Evolutionary conservation across 805 yeast genomes (phyloP).

Genomic region (Candida odintsovae): DNA sequence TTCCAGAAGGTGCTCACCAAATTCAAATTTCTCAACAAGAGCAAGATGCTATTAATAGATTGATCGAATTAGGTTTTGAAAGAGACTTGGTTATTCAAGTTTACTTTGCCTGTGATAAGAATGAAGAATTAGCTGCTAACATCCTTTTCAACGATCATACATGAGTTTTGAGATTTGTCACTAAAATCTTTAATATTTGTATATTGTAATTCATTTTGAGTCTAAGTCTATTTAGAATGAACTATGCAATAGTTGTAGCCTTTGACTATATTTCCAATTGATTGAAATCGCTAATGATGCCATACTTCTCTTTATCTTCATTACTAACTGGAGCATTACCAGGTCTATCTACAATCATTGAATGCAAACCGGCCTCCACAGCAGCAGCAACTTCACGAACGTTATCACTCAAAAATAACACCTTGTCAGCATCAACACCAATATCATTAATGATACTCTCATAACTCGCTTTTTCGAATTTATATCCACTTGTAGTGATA

Average conservation of each 20-base stretch:
- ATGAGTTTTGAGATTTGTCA: conserved; percentile 15
- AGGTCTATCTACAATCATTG: conserved; percentile 59
- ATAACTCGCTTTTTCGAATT: conserved; percentile 55
- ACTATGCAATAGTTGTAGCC: not conserved
- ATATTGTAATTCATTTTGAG: not conserved
- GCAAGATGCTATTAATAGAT: conserved; percentile 80
- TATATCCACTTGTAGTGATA: conserved; percentile 77
- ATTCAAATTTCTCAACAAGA: conserved; percentile 75
- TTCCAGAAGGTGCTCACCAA: conserved; percentile 35
- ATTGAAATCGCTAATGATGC: conserved; percentile 26
- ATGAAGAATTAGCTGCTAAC: conserved; percentile 95
- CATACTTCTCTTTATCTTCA: conserved; percentile 25
- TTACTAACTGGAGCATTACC: conserved; percentile 58
- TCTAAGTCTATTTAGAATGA: not conserved
- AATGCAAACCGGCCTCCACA: conserved; percentile 49
- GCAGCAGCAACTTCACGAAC: conserved; percentile 77
- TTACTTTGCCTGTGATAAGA: conserved; percentile 95
- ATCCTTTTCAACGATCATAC: conserved; percentile 64
- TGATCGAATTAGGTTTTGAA: conserved; percentile 91
- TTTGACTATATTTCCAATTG: conserved; percentile 14
- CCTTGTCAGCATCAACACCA: conserved; percentile 25
- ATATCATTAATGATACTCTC: conserved; percentile 43
- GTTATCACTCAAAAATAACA: conserved; percentile 77
- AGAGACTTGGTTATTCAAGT: conserved; percentile 85
- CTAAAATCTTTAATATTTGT: not conserved